phyloP scores from a whole-genome alignment of 345 rosid genomes.

The Euphorbia tirucalli region DNA sequence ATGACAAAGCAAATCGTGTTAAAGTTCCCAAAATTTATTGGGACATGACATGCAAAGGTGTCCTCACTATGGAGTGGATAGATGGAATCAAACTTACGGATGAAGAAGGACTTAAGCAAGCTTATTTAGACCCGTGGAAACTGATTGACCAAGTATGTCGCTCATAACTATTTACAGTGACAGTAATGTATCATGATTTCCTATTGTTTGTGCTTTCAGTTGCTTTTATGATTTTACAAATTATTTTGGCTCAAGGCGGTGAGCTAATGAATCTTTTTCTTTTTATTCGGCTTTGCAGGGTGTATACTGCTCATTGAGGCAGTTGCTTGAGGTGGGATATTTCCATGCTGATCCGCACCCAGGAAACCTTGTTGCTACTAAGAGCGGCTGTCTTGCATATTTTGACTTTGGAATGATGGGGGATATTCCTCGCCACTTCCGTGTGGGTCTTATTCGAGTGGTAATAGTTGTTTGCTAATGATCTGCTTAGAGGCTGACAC shows the following conservation, averaged over 20 bases:
- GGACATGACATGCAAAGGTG: conserved; percentile 71
- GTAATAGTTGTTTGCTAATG: conserved; percentile 38
- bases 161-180: neutral
- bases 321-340: conserved; percentile 92
- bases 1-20: conserved; percentile 44
- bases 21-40: conserved; percentile 93
- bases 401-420: conserved; percentile 99
- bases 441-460: conserved; percentile 94
- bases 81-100: conserved; percentile 96
- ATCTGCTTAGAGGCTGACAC: neutral
- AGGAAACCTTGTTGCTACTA: conserved; percentile 88
- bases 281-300: conserved; percentile 49
- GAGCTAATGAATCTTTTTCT: neutral
- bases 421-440: conserved; percentile 87
- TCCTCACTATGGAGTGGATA: conserved; percentile 98
- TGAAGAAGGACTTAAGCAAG: conserved; percentile 50
- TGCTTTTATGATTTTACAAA: neutral
- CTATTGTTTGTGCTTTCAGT: neutral
- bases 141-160: conserved; percentile 76
- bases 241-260: neutral
- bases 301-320: conserved; percentile 84
- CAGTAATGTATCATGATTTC: neutral
- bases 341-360: conserved; percentile 99
- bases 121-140: conserved; percentile 61
- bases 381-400: conserved; percentile 74